Evolutionary conservation across 768 basidiomycete genomes (phyloP).

Genomic region (Termitomyces sp.): DNA sequence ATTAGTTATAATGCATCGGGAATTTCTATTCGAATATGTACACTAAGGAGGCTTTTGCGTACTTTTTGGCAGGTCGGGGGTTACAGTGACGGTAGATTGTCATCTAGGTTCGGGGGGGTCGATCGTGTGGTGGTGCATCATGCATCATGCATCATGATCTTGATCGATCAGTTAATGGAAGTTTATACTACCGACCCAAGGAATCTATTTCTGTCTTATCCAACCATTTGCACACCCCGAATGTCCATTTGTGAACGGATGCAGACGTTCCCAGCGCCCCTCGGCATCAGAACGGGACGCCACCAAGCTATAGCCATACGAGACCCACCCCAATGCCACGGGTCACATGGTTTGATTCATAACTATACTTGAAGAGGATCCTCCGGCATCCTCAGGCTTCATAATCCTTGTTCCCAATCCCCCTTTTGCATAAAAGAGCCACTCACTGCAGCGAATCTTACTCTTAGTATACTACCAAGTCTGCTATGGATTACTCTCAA

Average conservation of each 20-base stretch:
- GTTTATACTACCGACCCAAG: not conserved
- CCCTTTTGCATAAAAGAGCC: not conserved
- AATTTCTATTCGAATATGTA: not conserved
- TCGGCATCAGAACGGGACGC: not conserved
- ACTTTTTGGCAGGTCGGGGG: not conserved
- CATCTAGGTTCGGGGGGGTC: too few relatives aligned
- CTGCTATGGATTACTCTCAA: not conserved
- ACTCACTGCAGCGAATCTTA: not conserved
- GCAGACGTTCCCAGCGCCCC: not conserved
- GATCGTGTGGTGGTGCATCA: too few relatives aligned
- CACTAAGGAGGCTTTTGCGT: not conserved
- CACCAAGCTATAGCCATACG: too few relatives aligned
- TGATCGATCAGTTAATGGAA: slow-evolving; percentile 8
- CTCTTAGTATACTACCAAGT: not conserved
- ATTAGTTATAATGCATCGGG: slow-evolving; percentile 1
- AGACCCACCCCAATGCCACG: not conserved
- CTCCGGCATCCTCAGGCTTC: not conserved
- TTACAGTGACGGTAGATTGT: too few relatives aligned
- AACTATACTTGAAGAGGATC: slow-evolving; percentile 1
- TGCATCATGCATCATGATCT: not conserved
- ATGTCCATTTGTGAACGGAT: not conserved
- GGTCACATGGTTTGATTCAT: slow-evolving; percentile 4
- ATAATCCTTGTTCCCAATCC: not conserved
- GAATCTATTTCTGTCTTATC: not conserved
- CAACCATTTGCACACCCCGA: not conserved